Conservation (phyloP, 1,139 yeast genomes). For the Candida sojae region DNA sequence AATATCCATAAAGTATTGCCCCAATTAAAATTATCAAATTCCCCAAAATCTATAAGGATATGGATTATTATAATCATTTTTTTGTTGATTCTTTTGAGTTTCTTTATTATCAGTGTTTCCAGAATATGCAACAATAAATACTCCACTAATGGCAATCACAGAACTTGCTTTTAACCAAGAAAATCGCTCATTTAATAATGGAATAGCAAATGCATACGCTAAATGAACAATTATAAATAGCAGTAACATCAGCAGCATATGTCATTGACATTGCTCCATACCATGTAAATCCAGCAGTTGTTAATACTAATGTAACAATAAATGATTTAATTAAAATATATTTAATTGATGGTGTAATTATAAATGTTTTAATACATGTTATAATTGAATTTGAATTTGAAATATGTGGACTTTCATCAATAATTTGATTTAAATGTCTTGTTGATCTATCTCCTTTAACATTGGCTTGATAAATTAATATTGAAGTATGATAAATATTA, state of each 20-base stretch:
- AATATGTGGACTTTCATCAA: conserved; percentile 44
- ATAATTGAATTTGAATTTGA: conserved; percentile 40
- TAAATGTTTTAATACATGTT: conserved; percentile 37
- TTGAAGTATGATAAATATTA: conserved; percentile 52
- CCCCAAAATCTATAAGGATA: conserved; percentile 66
- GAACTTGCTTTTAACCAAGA: conserved; percentile 65
- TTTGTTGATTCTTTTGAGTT: neutral
- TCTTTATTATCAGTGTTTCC: conserved; percentile 39
- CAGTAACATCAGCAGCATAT: conserved; percentile 84
- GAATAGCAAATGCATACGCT: conserved; percentile 86
- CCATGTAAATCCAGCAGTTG: conserved; percentile 84
- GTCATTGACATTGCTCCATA: conserved; percentile 81
- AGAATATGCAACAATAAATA: conserved; percentile 75
- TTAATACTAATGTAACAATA: conserved; percentile 57
- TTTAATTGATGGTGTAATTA: conserved; percentile 45
- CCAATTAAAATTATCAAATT: conserved; percentile 73
- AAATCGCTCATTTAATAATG: conserved; percentile 65
- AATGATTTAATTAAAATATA: conserved; percentile 49
- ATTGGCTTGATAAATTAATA: conserved; percentile 46
- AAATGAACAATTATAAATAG: conserved; percentile 86
- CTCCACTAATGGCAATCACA: conserved; percentile 78
- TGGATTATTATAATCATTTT: conserved; percentile 18
- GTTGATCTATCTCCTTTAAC: conserved; percentile 38
- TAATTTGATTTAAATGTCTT: conserved; percentile 34
- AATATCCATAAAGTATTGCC: conserved; percentile 81